Conservation (phyloP, 2,329 filamentous ascomycete species). For the Blastomyces gilchristii region DNA sequence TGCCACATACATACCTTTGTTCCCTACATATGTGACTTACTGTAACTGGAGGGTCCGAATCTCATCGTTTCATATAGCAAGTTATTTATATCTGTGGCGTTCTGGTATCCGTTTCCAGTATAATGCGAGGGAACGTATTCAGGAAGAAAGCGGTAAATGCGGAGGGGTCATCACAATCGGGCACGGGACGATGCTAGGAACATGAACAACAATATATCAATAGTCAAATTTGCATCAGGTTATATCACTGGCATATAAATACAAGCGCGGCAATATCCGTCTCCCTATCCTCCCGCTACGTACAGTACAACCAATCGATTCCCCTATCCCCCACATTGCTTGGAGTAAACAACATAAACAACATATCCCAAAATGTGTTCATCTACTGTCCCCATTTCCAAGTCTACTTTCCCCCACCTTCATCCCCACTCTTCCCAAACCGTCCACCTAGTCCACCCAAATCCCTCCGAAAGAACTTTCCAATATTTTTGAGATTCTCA, state of each 20-base stretch:
- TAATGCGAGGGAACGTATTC: neutral
- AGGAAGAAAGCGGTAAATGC: neutral
- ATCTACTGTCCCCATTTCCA: neutral
- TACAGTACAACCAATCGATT: neutral
- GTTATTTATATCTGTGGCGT: neutral
- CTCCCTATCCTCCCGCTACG: neutral
- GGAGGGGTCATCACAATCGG: too few species aligned
- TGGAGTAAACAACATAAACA: neutral
- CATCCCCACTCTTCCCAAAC: slow-evolving; percentile 51
- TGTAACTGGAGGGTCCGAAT: neutral
- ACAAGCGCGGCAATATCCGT: neutral
- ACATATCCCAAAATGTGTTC: neutral
- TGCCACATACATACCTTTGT: neutral
- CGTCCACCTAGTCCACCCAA: slow-evolving; percentile 63
- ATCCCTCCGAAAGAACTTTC: slow-evolving; percentile 90
- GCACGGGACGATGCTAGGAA: neutral
- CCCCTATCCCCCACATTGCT: neutral
- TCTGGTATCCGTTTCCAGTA: neutral
- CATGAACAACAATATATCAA: neutral
- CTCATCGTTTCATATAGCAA: neutral
- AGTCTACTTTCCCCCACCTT: slow-evolving; percentile 18
- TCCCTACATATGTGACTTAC: neutral
- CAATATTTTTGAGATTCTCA: slow-evolving; percentile 89
- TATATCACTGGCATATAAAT: neutral
- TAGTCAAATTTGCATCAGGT: neutral